Evolutionary conservation across 306 rosid species (phyloP), one percentile per base, ranked within the genome.

Genomic region (Oemleria cerasiformis): DNA sequence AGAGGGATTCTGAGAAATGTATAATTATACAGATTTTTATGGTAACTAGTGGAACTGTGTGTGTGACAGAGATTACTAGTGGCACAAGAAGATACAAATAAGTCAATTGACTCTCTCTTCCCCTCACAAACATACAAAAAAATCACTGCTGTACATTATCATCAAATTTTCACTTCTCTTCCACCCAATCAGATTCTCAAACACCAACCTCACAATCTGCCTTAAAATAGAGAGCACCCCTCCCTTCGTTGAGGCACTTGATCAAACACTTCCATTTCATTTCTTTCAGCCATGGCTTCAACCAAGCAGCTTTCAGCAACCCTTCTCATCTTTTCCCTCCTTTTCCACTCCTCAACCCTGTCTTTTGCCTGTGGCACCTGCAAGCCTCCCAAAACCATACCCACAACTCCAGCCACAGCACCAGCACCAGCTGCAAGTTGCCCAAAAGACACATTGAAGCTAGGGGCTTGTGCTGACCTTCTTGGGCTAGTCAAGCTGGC

Each of bases 401-500:
- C 84, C 4, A 4, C 9, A 0, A 47, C 82, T 1, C 38, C 75
- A 0, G 34, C 59, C 5, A 6, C 25, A 6, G 39, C 56, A 0
- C 51, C 53, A 0, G 76, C 80, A 0, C 63, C 78, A 0, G 71
- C 41, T 6, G 3, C 42, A 58, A 58, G 40, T 3, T 92, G 98
- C 65, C 96, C 96, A 0, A 83, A 9, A 36, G 88, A 91, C 77
- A 74, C 87, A 4, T 44, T 94, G 85, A 91, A 91, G 84, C 70
- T 91, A 0, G 92, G 96, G 4, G 87, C 23, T 8, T 91, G 98
- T 76, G 73, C 69, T 17, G 83, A 87, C 61, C 3, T 94, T 41
- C 84, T 94, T 0, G 90, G 90, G 16, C 69, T 88, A 6, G 63
- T 87, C 30, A 77, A 84, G 66, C 1, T 82, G 14, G 34, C 55